phyloP scores from a whole-genome alignment of 768 basidiomycete species.

The Leccinum sublutescens region DNA sequence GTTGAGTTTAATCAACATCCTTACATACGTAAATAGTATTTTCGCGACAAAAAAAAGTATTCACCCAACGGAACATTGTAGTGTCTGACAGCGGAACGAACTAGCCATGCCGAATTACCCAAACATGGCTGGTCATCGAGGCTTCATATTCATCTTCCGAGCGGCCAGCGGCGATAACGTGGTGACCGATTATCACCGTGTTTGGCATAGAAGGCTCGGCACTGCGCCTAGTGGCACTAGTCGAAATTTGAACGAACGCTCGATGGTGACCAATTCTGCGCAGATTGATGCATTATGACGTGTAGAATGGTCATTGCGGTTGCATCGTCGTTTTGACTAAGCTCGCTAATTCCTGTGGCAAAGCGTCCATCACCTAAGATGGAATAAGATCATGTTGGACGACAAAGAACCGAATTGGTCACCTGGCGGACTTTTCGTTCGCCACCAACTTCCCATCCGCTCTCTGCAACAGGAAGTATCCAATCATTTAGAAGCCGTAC shows the following conservation, averaged over 20 bases:
- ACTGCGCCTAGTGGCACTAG: not conserved
- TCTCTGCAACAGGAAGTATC: slow-evolving; percentile 64
- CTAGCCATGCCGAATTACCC: slow-evolving; percentile 35
- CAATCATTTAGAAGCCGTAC: slow-evolving; percentile 55
- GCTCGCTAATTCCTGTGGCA: slow-evolving; percentile 28
- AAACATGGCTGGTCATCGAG: slow-evolving; percentile 47
- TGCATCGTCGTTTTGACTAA: slow-evolving; percentile 16
- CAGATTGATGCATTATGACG: slow-evolving; percentile 9
- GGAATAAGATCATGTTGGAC: slow-evolving; percentile 6
- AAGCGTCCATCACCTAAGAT: slow-evolving; percentile 21
- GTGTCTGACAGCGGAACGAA: slow-evolving; percentile 71
- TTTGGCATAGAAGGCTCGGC: slow-evolving; percentile 24
- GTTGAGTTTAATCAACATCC: slow-evolving; percentile 2
- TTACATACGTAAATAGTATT: not conserved
- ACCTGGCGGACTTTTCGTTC: slow-evolving; percentile 64
- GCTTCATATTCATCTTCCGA: slow-evolving; percentile 54
- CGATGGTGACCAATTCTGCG: not conserved
- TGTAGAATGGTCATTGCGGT: slow-evolving; percentile 8
- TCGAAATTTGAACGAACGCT: slow-evolving; percentile 6
- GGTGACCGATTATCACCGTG: slow-evolving; percentile 36
- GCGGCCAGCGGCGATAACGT: slow-evolving; percentile 40
- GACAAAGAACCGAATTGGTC: slow-evolving; percentile 14
- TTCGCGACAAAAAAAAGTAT: not conserved
- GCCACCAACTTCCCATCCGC: slow-evolving; percentile 88
- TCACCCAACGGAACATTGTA: too few relatives aligned